A percentile compares a stretch with the other conserved stretches of the same genome.
phyloP scores from a whole-genome alignment of 345 rosid genomes.

The Euclidium syriacum region DNA sequence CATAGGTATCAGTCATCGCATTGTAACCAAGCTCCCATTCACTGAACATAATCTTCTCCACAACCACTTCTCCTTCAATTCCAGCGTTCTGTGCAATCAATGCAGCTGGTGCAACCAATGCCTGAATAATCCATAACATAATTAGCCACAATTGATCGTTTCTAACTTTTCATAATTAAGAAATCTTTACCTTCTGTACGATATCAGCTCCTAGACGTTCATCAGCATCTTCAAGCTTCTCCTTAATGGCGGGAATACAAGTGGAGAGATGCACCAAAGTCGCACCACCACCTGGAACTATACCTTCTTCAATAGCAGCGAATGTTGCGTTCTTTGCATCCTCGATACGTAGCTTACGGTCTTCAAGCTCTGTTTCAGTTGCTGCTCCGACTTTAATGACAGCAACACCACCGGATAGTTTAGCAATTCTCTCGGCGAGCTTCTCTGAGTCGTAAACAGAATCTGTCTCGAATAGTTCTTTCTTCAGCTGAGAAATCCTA shows the following conservation, averaged over 20 bases:
- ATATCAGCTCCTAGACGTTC: slow-evolving; percentile 94
- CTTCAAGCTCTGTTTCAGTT: slow-evolving; percentile 96
- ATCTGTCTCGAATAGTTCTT: slow-evolving; percentile 83
- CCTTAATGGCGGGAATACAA: slow-evolving; percentile 66
- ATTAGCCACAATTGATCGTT: neutral
- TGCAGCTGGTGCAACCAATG: slow-evolving; percentile 80
- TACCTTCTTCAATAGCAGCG: slow-evolving; percentile 98
- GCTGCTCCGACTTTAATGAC: slow-evolving; percentile 98
- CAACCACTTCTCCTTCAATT: slow-evolving; percentile 92
- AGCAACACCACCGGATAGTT: slow-evolving; percentile 94
- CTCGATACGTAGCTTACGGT: slow-evolving; percentile 86
- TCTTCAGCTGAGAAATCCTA: slow-evolving; percentile 77
- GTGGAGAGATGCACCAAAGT: slow-evolving; percentile 83
- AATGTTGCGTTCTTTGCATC: slow-evolving; percentile 98
- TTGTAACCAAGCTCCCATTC: slow-evolving; percentile 97
- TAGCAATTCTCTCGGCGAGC: slow-evolving; percentile 94
- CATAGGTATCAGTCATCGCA: slow-evolving; percentile 83
- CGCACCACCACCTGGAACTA: slow-evolving; percentile 97
- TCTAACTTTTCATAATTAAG: neutral
- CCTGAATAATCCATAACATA: slow-evolving; percentile 36
- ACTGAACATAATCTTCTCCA: slow-evolving; percentile 62
- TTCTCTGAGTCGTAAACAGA: slow-evolving; percentile 85
- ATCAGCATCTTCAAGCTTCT: slow-evolving; percentile 66
- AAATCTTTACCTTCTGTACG: slow-evolving; percentile 75
- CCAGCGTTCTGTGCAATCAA: slow-evolving; percentile 96